Conservation (phyloP, 2,329 filamentous ascomycete genomes). For the Cladosporium sp. region DNA sequence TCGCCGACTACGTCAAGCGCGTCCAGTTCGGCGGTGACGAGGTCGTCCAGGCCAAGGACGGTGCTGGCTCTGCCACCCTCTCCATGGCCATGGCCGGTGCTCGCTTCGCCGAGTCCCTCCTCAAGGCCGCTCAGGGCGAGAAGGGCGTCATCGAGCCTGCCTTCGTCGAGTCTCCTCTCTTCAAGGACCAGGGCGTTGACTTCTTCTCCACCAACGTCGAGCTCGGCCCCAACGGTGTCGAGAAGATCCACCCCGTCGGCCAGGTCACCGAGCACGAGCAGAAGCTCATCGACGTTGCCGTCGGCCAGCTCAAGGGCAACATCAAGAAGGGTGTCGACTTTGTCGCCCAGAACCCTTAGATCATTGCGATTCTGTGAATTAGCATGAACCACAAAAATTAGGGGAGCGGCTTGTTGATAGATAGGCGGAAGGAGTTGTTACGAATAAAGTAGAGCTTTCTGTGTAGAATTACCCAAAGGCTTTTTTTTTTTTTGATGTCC, state of each 20-base stretch:
- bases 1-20: slow-evolving; percentile 77
- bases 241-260: slow-evolving; percentile 87
- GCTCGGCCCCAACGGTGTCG: slow-evolving; percentile 92
- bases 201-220: slow-evolving; percentile 97
- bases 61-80: slow-evolving; percentile 91
- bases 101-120: slow-evolving; percentile 80
- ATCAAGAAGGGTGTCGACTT: slow-evolving; percentile 83
- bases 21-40: slow-evolving; percentile 99
- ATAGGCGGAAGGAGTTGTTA: slow-evolving; percentile 1
- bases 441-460: slow-evolving; percentile 12
- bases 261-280: slow-evolving; percentile 80
- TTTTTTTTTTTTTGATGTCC: slow-evolving; percentile 10
- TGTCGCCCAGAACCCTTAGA: slow-evolving; percentile 54
- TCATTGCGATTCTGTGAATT: neutral
- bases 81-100: slow-evolving; percentile 98
- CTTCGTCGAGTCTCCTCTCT: slow-evolving; percentile 94
- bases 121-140: slow-evolving; percentile 88
- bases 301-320: slow-evolving; percentile 85
- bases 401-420: slow-evolving; percentile 5
- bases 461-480: slow-evolving; percentile 11
- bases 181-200: slow-evolving; percentile 96
- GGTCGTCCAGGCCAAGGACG: slow-evolving; percentile 98
- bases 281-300: slow-evolving; percentile 79
- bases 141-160: slow-evolving; percentile 94
- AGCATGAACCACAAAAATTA: neutral